Conservation (phyloP, 331 rosid species). For the Malus hybrid region DNA sequence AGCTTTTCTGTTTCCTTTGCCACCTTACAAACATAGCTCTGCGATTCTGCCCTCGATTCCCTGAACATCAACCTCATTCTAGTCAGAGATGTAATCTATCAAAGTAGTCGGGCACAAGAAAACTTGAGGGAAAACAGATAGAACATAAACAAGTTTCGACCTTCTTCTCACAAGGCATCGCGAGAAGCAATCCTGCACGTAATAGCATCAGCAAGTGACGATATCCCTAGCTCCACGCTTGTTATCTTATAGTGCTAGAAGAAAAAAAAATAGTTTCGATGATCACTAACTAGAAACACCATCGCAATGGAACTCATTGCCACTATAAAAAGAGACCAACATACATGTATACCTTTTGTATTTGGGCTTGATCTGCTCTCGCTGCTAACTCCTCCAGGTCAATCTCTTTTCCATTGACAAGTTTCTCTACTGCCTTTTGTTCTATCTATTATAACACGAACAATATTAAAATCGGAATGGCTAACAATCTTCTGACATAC, state of each 20-base stretch:
- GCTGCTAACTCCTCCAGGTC: conserved; percentile 61
- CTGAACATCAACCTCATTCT: not conserved
- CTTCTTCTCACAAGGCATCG: conserved; percentile 62
- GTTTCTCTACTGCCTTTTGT: conserved; percentile 51
- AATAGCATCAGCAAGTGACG: conserved; percentile 75
- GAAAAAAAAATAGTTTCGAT: conserved; percentile 22
- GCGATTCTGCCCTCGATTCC: not conserved
- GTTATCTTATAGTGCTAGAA: conserved; percentile 82
- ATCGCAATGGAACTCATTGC: not conserved
- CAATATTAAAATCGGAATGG: not conserved
- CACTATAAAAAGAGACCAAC: not conserved
- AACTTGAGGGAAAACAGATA: not conserved
- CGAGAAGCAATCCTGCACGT: conserved; percentile 78
- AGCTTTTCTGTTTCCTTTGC: not conserved
- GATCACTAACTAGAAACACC: conserved; percentile 5
- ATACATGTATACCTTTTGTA: conserved; percentile 53
- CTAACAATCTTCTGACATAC: not conserved
- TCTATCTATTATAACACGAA: conserved; percentile 30
- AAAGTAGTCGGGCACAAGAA: not conserved
- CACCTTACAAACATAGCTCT: not conserved
- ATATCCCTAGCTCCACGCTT: conserved; percentile 54
- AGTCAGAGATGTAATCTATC: not conserved
- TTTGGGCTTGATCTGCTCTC: conserved; percentile 67
- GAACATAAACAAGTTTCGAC: not conserved
- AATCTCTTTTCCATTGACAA: conserved; percentile 59